Evolutionary conservation across 176 grass and related monocot genomes (phyloP), one percentile per base, ranked within the genome.

Genomic region (Aegilops speltoides): DNA sequence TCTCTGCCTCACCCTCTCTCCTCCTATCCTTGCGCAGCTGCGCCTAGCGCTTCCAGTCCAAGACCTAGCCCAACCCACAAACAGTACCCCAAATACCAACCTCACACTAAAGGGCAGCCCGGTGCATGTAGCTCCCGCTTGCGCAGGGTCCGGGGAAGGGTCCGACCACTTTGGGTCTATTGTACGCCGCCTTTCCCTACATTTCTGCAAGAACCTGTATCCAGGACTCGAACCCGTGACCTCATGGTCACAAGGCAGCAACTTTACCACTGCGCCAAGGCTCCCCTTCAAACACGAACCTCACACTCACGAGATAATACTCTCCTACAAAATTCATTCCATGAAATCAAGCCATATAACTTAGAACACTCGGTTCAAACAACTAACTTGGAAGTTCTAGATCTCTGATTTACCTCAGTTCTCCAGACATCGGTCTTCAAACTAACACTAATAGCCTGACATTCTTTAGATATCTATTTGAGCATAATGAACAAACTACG

Each of bases 391-490:
- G 41, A 54, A 40, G 25, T 28, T 75, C 38, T 25, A 78, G 52
- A 54, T 76, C 4, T 5, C 29, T 29, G 67, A 83, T 31, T 86
- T 88, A 95, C 97, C 93, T 99, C 97, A 63, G 77, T 91, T 91
- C 73, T 94, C 94, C 90, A 91, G 14, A 84, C 45, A 83, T 99
- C 94, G 31, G 77, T 89, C 77, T 89, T 96, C 76, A 94, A 66
- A 89, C 92, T 87, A 88, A 99, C 94, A 96, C 93, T 94, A 80
- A 99, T 87, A 82, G 89, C 87, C 83, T 99, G 97, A 73, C 86
- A 91, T 31, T 93, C 89, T 87, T 94, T 90, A 83, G 97, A 94
- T 91, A 98, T 86, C 97, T 99, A 82, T 66, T 72, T 65, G 71
- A 83, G 26, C 23, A 72, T 46, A 79, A 86, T 82, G 48, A 89